phyloP scores from a whole-genome alignment of 2,329 filamentous ascomycete genomes.

The Cyphellophora europaea region DNA sequence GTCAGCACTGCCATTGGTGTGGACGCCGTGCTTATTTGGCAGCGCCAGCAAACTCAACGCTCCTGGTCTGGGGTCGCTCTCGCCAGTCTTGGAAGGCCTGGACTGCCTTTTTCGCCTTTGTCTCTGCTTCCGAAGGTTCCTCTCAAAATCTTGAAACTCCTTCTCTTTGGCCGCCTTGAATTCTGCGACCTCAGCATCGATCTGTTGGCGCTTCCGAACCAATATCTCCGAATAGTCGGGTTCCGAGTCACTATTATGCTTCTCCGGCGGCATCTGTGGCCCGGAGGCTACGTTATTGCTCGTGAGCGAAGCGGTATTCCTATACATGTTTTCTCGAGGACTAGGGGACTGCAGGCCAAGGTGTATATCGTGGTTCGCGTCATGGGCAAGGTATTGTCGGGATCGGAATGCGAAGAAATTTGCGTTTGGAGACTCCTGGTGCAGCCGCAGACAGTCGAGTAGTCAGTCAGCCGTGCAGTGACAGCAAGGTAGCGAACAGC shows the following conservation, averaged over 20 bases:
- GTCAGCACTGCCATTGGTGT: background rate
- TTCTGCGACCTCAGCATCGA: slow-evolving; percentile 18
- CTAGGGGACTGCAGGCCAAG: background rate
- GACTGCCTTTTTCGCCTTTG: slow-evolving; percentile 2
- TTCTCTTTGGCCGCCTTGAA: slow-evolving; percentile 19
- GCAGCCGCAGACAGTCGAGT: no score
- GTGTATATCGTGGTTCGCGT: background rate
- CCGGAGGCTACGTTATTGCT: slow-evolving; percentile 8
- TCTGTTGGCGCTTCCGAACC: slow-evolving; percentile 17
- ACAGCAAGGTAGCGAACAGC: no score
- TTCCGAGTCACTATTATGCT: slow-evolving; percentile 8
- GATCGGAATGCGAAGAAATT: background rate
- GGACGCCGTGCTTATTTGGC: background rate
- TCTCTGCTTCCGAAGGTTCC: slow-evolving; percentile 11
- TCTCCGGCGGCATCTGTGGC: slow-evolving; percentile 10
- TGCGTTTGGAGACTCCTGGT: no score
- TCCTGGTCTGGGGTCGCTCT: background rate
- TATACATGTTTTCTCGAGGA: slow-evolving; percentile 9
- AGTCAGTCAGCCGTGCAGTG: no score
- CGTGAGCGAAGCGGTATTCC: slow-evolving; percentile 10
- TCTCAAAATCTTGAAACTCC: slow-evolving; percentile 20
- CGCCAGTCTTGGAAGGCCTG: background rate
- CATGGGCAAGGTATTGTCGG: background rate
- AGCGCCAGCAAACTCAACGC: background rate
- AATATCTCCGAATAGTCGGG: slow-evolving; percentile 15